Percentiles rank a stretch among this genome's conserved stretches.
Evolutionary conservation across 495 filamentous ascomycete genomes (phyloP).

Genomic region (Penicillium samsonianum): DNA sequence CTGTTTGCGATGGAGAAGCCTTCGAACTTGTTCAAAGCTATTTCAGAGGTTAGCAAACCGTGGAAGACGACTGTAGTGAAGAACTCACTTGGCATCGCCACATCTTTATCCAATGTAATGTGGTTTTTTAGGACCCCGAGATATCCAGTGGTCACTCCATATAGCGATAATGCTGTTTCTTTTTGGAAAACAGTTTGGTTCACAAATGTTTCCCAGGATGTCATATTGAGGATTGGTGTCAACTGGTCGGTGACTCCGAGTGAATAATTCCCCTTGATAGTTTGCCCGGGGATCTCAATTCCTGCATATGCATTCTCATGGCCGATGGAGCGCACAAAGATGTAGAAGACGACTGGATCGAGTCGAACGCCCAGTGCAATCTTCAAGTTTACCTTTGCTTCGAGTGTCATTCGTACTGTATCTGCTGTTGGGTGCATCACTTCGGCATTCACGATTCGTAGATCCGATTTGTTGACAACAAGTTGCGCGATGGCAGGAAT

Average conservation of each 20-base stretch:
- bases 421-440: slow-evolving; percentile 36
- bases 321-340: slow-evolving; percentile 32
- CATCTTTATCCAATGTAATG: slow-evolving; percentile 37
- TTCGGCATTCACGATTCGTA: slow-evolving; percentile 34
- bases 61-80: not conserved
- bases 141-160: slow-evolving; percentile 32
- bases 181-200: slow-evolving; percentile 30
- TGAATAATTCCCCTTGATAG: slow-evolving; percentile 38
- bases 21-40: slow-evolving; percentile 32
- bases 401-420: slow-evolving; percentile 33
- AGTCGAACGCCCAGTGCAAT: slow-evolving; percentile 36
- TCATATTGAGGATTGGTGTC: slow-evolving; percentile 30
- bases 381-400: slow-evolving; percentile 38
- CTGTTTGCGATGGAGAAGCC: slow-evolving; percentile 35
- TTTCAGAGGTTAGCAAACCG: slow-evolving; percentile 7
- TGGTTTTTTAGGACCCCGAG: slow-evolving; percentile 35
- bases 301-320: slow-evolving; percentile 31
- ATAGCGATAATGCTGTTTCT: slow-evolving; percentile 28
- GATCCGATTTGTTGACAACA: slow-evolving; percentile 38
- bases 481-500: slow-evolving; percentile 46
- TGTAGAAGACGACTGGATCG: slow-evolving; percentile 30
- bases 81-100: slow-evolving; percentile 32
- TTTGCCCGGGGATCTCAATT: slow-evolving; percentile 26
- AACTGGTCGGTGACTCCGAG: slow-evolving; percentile 26
- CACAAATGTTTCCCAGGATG: slow-evolving; percentile 36